phyloP scores from a whole-genome alignment of 2,329 filamentous ascomycete genomes.

The Talaromyces sp. region DNA sequence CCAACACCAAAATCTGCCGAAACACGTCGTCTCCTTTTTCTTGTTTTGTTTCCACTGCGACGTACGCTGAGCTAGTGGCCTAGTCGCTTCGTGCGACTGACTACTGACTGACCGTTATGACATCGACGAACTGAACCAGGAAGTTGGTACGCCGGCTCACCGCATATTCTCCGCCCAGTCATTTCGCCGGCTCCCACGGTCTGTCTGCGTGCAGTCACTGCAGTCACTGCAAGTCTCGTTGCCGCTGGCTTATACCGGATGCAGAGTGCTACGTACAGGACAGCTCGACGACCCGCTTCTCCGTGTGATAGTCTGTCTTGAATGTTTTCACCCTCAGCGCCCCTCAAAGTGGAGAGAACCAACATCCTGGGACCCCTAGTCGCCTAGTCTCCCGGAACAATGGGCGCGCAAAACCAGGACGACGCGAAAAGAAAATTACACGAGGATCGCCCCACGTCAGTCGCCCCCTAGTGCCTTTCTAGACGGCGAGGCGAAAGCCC shows the following conservation, averaged over 20 bases:
- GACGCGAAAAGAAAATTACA: slow-evolving; percentile 18
- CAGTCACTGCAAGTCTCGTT: too few relatives aligned
- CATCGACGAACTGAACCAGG: not conserved
- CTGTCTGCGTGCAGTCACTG: not conserved
- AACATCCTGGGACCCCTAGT: not conserved
- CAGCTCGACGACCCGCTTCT: too few relatives aligned
- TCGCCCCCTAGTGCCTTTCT: slow-evolving; percentile 2
- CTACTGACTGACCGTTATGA: not conserved
- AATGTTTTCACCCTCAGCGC: not conserved
- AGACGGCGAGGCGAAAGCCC: not conserved
- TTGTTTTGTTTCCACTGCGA: not conserved
- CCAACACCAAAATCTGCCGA: not conserved
- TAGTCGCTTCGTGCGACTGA: not conserved
- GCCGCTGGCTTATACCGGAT: too few relatives aligned
- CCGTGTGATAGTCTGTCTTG: too few relatives aligned
- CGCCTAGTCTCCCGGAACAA: not conserved
- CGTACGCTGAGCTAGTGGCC: not conserved
- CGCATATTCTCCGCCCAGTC: not conserved
- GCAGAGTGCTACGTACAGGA: too few relatives aligned
- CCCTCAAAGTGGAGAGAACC: not conserved
- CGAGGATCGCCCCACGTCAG: slow-evolving; percentile 31
- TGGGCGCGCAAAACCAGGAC: not conserved
- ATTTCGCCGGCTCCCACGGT: not conserved
- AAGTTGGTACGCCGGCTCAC: not conserved
- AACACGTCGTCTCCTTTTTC: not conserved